phyloP scores from a whole-genome alignment of 176 grass and related monocot species.

The Cenchrus fungigraminus region DNA sequence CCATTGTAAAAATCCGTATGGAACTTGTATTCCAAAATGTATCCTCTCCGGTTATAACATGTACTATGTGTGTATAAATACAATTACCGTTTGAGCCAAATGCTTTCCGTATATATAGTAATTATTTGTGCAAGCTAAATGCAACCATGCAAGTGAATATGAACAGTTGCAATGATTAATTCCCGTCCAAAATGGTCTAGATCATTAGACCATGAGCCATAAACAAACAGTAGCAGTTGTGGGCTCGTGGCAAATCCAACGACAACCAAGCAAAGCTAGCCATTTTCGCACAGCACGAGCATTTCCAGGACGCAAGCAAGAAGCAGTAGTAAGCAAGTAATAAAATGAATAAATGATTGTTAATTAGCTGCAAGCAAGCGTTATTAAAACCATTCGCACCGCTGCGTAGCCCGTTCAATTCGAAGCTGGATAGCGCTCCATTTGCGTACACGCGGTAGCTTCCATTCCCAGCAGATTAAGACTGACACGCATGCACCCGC shows the following conservation, averaged over 20 bases:
- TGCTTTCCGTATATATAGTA: no score
- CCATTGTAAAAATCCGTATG: background rate
- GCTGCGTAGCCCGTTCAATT: background rate
- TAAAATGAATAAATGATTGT: background rate
- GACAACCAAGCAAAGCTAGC: background rate
- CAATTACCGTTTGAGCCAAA: background rate
- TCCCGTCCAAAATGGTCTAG: background rate
- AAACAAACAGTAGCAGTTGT: background rate
- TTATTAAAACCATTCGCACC: background rate
- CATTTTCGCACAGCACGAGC: background rate
- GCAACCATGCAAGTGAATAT: background rate
- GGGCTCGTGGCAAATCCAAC: background rate
- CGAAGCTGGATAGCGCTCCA: background rate
- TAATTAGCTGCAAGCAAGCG: background rate
- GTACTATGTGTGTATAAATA: no score
- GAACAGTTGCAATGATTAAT: background rate
- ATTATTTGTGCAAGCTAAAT: background rate
- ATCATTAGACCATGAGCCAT: background rate
- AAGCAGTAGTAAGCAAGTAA: background rate
- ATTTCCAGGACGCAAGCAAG: background rate
- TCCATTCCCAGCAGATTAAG: background rate
- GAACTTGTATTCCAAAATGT: background rate
- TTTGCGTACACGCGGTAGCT: constrained; percentile 9
- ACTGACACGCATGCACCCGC: background rate
- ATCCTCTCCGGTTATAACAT: background rate